Conservation (phyloP, 106 monocot species). For the Acorus calamus region DNA sequence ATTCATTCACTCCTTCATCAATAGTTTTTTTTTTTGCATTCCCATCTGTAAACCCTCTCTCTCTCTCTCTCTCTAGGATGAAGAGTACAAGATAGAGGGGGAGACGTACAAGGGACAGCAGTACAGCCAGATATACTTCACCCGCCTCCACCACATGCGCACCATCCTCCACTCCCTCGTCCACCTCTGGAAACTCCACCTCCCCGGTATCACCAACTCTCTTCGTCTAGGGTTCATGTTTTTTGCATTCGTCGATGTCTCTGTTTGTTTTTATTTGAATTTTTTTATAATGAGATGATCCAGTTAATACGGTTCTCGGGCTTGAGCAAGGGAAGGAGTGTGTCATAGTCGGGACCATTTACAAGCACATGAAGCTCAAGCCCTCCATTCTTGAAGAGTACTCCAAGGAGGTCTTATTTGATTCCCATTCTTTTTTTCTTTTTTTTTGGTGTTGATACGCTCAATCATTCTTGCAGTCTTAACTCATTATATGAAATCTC, state of each 20-base stretch:
- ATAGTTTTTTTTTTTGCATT: too few species aligned
- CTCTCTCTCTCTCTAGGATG: constrained; percentile 69
- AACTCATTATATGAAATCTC: too few species aligned
- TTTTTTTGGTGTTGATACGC: background rate
- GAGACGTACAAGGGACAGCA: constrained; percentile 94
- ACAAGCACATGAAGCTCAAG: constrained; percentile 99
- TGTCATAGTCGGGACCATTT: constrained; percentile 84
- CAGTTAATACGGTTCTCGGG: constrained; percentile 79
- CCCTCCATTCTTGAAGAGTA: constrained; percentile 91
- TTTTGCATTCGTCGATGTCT: background rate
- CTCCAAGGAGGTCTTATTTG: constrained; percentile 70
- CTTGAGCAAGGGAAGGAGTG: constrained; percentile 92
- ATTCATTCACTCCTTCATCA: too few species aligned
- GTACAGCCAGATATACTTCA: constrained; percentile 91
- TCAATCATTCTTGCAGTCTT: background rate
- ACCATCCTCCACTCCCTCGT: constrained; percentile 43
- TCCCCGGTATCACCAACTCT: constrained; percentile 32
- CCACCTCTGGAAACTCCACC: constrained; percentile 51
- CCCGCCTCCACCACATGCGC: constrained; percentile 68
- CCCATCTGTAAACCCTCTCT: background rate
- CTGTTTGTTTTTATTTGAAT: background rate
- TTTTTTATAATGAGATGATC: constrained; percentile 9
- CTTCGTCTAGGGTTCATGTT: background rate
- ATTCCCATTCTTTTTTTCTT: too few species aligned
- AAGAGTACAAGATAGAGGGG: constrained; percentile 54